phyloP scores from a whole-genome alignment of 805 yeast species.

The Pichia rugopelliculosa region DNA sequence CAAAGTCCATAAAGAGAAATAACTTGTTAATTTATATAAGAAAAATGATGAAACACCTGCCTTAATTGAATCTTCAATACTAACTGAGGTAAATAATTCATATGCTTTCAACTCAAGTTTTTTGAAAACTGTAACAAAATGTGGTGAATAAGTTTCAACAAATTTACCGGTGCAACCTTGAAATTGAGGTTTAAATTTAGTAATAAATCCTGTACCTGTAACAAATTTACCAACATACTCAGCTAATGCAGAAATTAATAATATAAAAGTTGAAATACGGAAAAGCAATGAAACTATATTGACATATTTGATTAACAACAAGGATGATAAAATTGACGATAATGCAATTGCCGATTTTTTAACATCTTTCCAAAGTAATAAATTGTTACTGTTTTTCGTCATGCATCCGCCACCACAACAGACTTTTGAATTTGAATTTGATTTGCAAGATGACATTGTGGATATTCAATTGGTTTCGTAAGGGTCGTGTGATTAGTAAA shows the following conservation, averaged over 20 bases:
- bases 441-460: constrained; percentile 4
- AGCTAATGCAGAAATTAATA: constrained; percentile 56
- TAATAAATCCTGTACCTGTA: constrained; percentile 75
- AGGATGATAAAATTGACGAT: constrained; percentile 49
- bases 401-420: constrained; percentile 29
- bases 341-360: constrained; percentile 68
- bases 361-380: constrained; percentile 74
- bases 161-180: constrained; percentile 25
- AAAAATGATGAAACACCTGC: constrained; percentile 62
- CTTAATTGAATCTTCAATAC: constrained; percentile 65
- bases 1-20: constrained; percentile 67
- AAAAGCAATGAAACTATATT: constrained; percentile 56
- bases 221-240: constrained; percentile 70
- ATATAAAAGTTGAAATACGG: constrained; percentile 50
- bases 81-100: constrained; percentile 56
- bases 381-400: constrained; percentile 21
- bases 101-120: constrained; percentile 46
- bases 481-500: not conserved
- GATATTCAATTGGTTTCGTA: not conserved
- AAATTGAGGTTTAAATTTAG: constrained; percentile 67
- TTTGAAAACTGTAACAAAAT: constrained; percentile 36
- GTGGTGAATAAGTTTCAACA: constrained; percentile 26
- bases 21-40: constrained; percentile 63
- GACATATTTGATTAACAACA: constrained; percentile 54
- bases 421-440: constrained; percentile 8